These are phyloP conservation scores for Microglena sp. DNA, from an alignment of 139 green algal species.

Conservation along the genomic window DNA sequence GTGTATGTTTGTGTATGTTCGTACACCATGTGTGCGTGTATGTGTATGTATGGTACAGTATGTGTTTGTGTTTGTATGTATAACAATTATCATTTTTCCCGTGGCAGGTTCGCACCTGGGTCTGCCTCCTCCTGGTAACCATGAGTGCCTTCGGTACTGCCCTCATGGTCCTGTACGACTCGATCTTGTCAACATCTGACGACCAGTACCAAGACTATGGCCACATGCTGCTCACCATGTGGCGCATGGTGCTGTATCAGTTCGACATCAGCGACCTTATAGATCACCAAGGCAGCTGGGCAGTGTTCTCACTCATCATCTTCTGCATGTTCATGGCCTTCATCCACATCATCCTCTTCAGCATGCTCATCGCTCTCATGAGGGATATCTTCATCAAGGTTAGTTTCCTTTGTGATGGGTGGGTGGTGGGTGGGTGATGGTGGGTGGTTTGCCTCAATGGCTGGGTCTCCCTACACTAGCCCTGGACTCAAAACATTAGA, in stretches of 20 bases:
- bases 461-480: too few species aligned
- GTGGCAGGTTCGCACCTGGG: conserved; percentile 6
- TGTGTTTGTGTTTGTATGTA: too few species aligned
- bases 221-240: conserved; percentile 21
- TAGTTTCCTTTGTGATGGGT: too few species aligned
- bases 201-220: conserved; percentile 20
- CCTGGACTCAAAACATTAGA: too few species aligned
- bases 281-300: conserved; percentile 6
- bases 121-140: conserved; percentile 13
- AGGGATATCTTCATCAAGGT: conserved; percentile 28
- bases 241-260: conserved; percentile 13
- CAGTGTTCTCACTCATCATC: conserved; percentile 22
- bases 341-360: conserved; percentile 36
- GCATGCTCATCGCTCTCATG: conserved; percentile 43
- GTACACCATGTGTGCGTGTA: too few species aligned
- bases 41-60: too few species aligned
- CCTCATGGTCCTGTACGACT: conserved; percentile 26
- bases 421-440: too few species aligned
- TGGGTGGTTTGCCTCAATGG: too few species aligned
- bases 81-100: too few species aligned
- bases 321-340: conserved; percentile 36
- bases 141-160: conserved; percentile 8
- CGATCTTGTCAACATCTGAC: not conserved
- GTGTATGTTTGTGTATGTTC: too few species aligned
- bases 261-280: conserved; percentile 6